Evolutionary conservation across 2,329 filamentous ascomycete genomes (phyloP).

Genomic region (Fusarium marasasianum): DNA sequence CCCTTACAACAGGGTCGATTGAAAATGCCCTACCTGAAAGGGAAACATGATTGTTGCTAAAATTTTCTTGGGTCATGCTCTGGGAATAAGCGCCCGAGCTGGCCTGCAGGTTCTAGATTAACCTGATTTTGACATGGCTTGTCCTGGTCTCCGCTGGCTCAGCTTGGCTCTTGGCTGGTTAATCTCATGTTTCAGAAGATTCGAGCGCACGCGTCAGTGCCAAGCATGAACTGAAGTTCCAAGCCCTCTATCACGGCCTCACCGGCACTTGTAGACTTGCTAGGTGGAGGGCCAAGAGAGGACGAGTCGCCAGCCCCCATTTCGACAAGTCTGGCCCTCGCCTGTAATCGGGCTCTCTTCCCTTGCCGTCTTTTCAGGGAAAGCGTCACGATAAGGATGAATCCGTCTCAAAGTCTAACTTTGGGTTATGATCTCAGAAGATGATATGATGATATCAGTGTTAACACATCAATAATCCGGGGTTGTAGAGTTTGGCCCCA

Average conservation of each 20-base stretch:
- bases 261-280: constrained; percentile 21
- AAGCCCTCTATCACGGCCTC: constrained; percentile 18
- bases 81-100: constrained; percentile 2
- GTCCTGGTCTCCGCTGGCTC: constrained; percentile 1
- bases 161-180: constrained; percentile 18
- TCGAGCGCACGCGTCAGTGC: constrained; percentile 38
- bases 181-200: constrained; percentile 24
- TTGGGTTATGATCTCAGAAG: constrained; percentile 19
- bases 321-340: constrained; percentile 5
- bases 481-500: not conserved
- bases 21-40: constrained; percentile 4
- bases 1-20: constrained; percentile 14
- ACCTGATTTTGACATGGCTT: constrained; percentile 25
- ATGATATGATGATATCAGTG: constrained; percentile 32
- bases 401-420: constrained; percentile 13
- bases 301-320: constrained; percentile 17
- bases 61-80: not conserved
- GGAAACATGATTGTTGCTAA: constrained; percentile 18
- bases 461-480: constrained; percentile 13
- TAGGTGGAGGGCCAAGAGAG: constrained; percentile 37
- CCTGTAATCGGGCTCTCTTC: not conserved
- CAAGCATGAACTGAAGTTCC: constrained; percentile 30
- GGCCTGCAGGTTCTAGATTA: constrained; percentile 3
- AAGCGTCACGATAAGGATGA: not conserved
- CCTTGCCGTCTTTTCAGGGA: not conserved